A percentile compares a stretch with the other conserved stretches of the same genome.
Evolutionary conservation across 208 protist species (phyloP).

Genomic region (Trypanosoma platydactyli): DNA sequence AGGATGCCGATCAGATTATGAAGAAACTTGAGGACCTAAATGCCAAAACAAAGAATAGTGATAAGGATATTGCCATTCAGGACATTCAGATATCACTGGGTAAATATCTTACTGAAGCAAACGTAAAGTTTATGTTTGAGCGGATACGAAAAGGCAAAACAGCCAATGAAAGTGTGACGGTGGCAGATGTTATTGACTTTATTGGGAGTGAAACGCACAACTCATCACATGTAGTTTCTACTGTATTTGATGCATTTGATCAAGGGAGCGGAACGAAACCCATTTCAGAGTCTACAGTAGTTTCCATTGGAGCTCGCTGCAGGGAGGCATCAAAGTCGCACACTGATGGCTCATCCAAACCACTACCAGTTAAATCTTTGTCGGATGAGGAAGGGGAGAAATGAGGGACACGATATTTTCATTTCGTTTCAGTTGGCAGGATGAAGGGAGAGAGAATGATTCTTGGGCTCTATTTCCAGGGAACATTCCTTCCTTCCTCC

Average conservation of each 20-base stretch:
- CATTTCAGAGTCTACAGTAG: conserved; percentile 72
- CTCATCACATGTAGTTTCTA: conserved; percentile 88
- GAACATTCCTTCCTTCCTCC: no score
- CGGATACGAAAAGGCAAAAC: conserved; percentile 76
- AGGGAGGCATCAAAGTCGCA: conserved; percentile 44
- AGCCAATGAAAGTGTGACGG: conserved; percentile 70
- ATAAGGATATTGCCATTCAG: conserved; percentile 63
- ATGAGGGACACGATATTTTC: conserved; percentile 7
- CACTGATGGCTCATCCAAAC: conserved; percentile 16
- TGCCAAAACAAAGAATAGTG: conserved; percentile 74
- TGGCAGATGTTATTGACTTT: conserved; percentile 83
- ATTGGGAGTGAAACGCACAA: conserved; percentile 84
- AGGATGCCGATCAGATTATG: conserved; percentile 69
- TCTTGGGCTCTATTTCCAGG: conserved; percentile 7
- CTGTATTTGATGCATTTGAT: conserved; percentile 89
- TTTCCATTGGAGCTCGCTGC: conserved; percentile 85
- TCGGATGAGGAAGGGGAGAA: conserved; percentile 7
- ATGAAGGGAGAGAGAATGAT: conserved; percentile 8
- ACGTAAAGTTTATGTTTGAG: conserved; percentile 80
- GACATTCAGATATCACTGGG: conserved; percentile 66
- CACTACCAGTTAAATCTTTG: conserved; percentile 3
- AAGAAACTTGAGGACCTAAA: conserved; percentile 79
- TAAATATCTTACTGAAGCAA: conserved; percentile 75
- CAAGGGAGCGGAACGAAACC: conserved; percentile 79
- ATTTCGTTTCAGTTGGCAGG: conserved; percentile 1